Evolutionary conservation across 371 early-diverging fungal genomes (phyloP), one percentile per base, ranked within the genome.

Genomic region (Spraguea lophii): DNA sequence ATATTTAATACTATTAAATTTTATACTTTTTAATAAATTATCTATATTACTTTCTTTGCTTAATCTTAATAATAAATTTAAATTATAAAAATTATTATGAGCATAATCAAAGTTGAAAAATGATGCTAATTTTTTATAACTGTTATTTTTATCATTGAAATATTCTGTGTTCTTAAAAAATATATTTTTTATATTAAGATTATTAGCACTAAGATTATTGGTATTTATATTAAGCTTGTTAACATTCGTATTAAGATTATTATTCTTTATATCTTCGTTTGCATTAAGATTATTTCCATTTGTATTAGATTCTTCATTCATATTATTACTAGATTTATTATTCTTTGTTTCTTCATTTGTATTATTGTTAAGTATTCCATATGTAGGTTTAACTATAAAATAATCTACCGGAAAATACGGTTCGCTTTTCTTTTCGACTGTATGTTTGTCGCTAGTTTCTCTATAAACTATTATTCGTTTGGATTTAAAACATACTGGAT

Each of bases 391-490:
- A 2, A 63, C 59, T 19, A 58, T 15, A 37, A 63, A 58, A 43
- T 51, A 63, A 6, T 63, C 54, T 9, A 54, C 50, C 0, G 63
- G 63, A 7, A 63, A 16, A 16, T 40, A 49, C 2, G 54, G 49
- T 20, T 54, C 48, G 13, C 52, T 53, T 27, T 62, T 47, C 17
- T 23, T 37, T 10, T 27, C 38, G 4, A 52, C 32, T 9, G 15
- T 46, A 36, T 48, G 52, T 23, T 52, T 24, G 6, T 24, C 17
- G 15, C 50, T 46, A 16, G 57, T 52, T 17, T 47, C 43, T 45
- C 20, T 41, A 51, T 50, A 34, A 57, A 46, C 17, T 15, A 39
- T 6, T 6, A 9, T 6, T 39, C 7, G 40, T n/a, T 19, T 16
- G 4, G 12, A 7, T 7, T 4, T 4, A 34, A 62, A 54, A 16